Conservation (phyloP, 345 rosid genomes). For the Lagerstroemia speciosa region DNA sequence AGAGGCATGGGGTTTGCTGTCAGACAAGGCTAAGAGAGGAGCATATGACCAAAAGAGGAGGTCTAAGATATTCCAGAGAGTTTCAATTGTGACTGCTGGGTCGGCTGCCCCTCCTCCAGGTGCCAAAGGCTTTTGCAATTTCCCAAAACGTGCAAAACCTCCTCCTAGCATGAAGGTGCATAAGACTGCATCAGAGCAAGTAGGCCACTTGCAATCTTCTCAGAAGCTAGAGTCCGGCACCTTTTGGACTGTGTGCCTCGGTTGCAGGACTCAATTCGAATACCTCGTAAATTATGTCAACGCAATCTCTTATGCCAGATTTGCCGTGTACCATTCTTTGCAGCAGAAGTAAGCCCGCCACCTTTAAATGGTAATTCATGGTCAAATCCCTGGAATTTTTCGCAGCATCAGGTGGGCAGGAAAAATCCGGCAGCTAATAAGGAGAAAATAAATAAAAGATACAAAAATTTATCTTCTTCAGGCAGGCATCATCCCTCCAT, state of each 20-base stretch:
- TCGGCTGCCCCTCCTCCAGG: constrained; percentile 10
- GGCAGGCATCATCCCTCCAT: constrained; percentile 2
- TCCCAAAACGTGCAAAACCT: constrained; percentile 4
- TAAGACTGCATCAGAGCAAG: constrained; percentile 2
- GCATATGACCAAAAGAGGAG: constrained; percentile 21
- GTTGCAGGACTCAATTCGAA: constrained; percentile 41
- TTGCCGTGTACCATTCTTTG: constrained; percentile 33
- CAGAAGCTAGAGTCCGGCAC: constrained; percentile 22
- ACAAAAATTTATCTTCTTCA: constrained; percentile 6
- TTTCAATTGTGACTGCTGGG: constrained; percentile 7
- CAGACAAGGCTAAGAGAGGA: constrained; percentile 24
- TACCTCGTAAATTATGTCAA: constrained; percentile 32
- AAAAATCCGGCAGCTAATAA: constrained; percentile 8
- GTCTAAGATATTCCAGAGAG: constrained; percentile 6
- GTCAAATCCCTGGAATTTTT: constrained; percentile 17
- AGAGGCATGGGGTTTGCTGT: constrained; percentile 35
- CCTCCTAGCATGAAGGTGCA: constrained; percentile 11
- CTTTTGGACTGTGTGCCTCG: constrained; percentile 39
- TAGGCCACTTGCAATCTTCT: constrained; percentile 3
- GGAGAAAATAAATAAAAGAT: constrained; percentile 2
- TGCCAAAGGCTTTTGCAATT: constrained; percentile 11
- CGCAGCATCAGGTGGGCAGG: constrained; percentile 16
- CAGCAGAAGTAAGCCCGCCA: constrained; percentile 31
- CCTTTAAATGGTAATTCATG: constrained; percentile 15
- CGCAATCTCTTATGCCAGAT: constrained; percentile 34